Percentiles rank a stretch among this genome's conserved stretches.
These are phyloP conservation scores for Tulasnella sp. DNA, from an alignment of 768 basidiomycete species.

Conservation along the genomic window DNA sequence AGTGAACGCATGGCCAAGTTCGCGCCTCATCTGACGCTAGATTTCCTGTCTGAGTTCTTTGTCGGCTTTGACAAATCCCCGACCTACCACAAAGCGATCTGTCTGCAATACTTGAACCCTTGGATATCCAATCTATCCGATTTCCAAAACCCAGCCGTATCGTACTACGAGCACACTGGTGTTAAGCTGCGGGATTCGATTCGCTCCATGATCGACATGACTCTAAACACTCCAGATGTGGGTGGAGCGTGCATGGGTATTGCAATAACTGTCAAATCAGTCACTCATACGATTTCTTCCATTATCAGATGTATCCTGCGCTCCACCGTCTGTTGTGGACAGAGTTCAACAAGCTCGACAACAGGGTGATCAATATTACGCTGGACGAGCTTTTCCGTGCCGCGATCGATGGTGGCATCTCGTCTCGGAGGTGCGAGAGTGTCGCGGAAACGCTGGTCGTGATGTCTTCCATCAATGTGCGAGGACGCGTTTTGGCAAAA, in stretches of 20 bases:
- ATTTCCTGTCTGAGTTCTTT: conserved; percentile 80
- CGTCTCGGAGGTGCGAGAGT: conserved; percentile 61
- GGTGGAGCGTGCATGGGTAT: no score
- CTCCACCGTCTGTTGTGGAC: conserved; percentile 71
- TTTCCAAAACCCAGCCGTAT: conserved; percentile 58
- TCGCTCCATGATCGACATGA: conserved; percentile 65
- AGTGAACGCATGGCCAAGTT: conserved; percentile 64
- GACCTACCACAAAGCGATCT: conserved; percentile 50
- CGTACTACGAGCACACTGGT: conserved; percentile 61
- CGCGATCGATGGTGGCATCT: conserved; percentile 75
- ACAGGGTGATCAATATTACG: conserved; percentile 55
- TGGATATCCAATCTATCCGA: conserved; percentile 75
- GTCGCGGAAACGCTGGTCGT: conserved; percentile 64
- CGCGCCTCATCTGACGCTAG: conserved; percentile 74
- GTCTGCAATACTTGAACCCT: conserved; percentile 72
- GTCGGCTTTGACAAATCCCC: conserved; percentile 38
- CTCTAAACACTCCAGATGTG: conserved; percentile 64
- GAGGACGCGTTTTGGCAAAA: conserved; percentile 67
- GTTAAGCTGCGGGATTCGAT: conserved; percentile 72
- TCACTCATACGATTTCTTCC: neutral
- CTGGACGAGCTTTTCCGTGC: conserved; percentile 71
- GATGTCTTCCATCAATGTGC: conserved; percentile 63
- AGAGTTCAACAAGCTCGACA: conserved; percentile 62
- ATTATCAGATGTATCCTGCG: conserved; percentile 45
- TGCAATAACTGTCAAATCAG: neutral